Evolutionary conservation across 2,329 filamentous ascomycete species (phyloP).

Genomic region (Aspergillus fijiensis): DNA sequence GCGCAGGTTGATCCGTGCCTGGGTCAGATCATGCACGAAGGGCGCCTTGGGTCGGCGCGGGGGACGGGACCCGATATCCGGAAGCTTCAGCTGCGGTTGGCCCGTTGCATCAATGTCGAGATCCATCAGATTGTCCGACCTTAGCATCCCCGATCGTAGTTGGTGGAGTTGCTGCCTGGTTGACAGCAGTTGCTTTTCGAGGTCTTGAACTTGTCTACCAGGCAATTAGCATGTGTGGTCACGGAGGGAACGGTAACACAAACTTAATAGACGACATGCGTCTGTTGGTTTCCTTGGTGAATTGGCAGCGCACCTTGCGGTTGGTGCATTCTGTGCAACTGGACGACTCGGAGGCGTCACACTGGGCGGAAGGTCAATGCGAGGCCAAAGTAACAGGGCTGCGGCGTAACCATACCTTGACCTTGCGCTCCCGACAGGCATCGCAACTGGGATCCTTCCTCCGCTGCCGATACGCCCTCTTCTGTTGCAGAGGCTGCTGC

Average conservation of each 20-base stretch:
- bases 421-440: slow-evolving; percentile 82
- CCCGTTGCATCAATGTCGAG: slow-evolving; percentile 38
- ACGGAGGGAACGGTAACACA: slow-evolving; percentile 26
- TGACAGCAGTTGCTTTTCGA: slow-evolving; percentile 84
- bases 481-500: slow-evolving; percentile 67
- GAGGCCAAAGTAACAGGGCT: slow-evolving; percentile 1
- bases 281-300: slow-evolving; percentile 97
- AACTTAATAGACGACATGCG: slow-evolving; percentile 98
- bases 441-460: slow-evolving; percentile 97
- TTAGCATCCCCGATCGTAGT: slow-evolving; percentile 63
- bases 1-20: slow-evolving; percentile 70
- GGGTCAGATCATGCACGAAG: slow-evolving; percentile 66
- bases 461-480: slow-evolving; percentile 89
- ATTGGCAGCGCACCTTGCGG: slow-evolving; percentile 94
- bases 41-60: slow-evolving; percentile 62
- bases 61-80: slow-evolving; percentile 65
- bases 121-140: slow-evolving; percentile 49
- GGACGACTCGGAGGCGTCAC: slow-evolving; percentile 92
- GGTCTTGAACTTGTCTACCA: slow-evolving; percentile 79
- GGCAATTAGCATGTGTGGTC: slow-evolving; percentile 20
- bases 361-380: slow-evolving; percentile 47
- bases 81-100: slow-evolving; percentile 57
- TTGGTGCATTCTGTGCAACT: slow-evolving; percentile 98
- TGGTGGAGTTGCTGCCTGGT: slow-evolving; percentile 77
- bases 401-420: slow-evolving; percentile 51